A percentile compares a stretch with the other conserved stretches of the same genome.
phyloP scores from a whole-genome alignment of 148 eudicot genomes.

The Camellia japonica region DNA sequence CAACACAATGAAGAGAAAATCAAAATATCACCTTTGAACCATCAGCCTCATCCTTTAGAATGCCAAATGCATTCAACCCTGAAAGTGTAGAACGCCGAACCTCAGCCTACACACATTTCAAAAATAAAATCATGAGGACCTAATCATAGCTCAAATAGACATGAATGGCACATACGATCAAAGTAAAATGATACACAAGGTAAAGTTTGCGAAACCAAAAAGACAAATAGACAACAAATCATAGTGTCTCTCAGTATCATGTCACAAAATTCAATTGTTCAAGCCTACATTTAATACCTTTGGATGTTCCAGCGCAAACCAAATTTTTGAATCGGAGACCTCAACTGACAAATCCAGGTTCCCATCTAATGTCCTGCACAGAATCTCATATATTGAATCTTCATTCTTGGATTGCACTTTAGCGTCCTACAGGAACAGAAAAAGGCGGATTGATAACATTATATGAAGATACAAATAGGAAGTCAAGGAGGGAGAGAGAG shows the following conservation, averaged over 20 bases:
- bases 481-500: slow-evolving; percentile 1
- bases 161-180: not conserved
- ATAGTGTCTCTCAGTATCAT: not conserved
- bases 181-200: not conserved
- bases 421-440: slow-evolving; percentile 31
- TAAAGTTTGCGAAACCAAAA: not conserved
- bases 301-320: slow-evolving; percentile 88
- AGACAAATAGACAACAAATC: not conserved
- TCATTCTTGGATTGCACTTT: slow-evolving; percentile 60
- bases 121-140: not conserved
- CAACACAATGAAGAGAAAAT: not conserved
- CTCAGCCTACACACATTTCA: slow-evolving; percentile 45
- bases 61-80: slow-evolving; percentile 48
- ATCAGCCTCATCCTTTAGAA: slow-evolving; percentile 40
- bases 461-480: not conserved
- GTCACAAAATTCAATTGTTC: not conserved
- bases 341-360: slow-evolving; percentile 39
- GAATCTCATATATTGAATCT: slow-evolving; percentile 39
- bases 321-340: slow-evolving; percentile 57
- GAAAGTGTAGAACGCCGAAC: slow-evolving; percentile 56
- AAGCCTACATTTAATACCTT: slow-evolving; percentile 43
- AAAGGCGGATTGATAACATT: not conserved
- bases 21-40: slow-evolving; percentile 43
- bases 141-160: not conserved
- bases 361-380: slow-evolving; percentile 67